Percentiles rank a stretch among this genome's conserved stretches.
Evolutionary conservation across 768 basidiomycete species (phyloP).

Genomic region (Royoungia palumana): DNA sequence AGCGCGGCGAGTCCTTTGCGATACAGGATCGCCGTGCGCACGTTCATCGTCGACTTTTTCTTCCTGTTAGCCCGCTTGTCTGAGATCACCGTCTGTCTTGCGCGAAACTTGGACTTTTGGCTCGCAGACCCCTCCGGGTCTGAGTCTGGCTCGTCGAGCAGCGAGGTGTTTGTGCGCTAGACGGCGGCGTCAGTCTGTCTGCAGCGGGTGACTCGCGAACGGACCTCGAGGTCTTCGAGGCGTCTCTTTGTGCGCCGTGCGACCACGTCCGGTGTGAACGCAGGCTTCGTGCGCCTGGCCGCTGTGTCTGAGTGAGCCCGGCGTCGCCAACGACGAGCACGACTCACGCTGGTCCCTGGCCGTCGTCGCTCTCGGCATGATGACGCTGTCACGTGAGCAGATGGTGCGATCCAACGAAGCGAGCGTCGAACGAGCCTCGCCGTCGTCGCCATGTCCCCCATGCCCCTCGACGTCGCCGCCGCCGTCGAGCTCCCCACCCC

Average conservation of each 20-base stretch:
- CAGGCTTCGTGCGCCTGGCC: constrained; percentile 44
- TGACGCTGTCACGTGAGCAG: constrained; percentile 15
- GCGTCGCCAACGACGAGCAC: background rate
- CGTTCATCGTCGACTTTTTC: constrained; percentile 80
- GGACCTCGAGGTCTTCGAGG: constrained; percentile 82
- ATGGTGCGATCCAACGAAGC: constrained; percentile 13
- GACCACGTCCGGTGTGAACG: constrained; percentile 60
- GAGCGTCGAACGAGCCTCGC: constrained; percentile 1
- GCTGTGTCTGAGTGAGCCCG: constrained; percentile 27
- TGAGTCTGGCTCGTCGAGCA: constrained; percentile 31
- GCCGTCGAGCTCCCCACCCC: constrained; percentile 70
- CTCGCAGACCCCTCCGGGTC: constrained; percentile 23
- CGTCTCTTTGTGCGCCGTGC: constrained; percentile 74
- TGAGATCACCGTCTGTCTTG: constrained; percentile 68
- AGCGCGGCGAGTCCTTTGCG: constrained; percentile 73
- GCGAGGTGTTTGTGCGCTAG: constrained; percentile 63
- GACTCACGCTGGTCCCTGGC: constrained; percentile 34
- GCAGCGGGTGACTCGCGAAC: too few species aligned
- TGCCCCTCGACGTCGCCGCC: constrained; percentile 6
- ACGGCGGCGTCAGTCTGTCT: constrained; percentile 2
- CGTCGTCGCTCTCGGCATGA: constrained; percentile 24
- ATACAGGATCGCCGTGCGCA: constrained; percentile 77
- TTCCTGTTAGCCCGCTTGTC: constrained; percentile 61
- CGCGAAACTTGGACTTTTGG: constrained; percentile 53
- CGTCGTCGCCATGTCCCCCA: constrained; percentile 11